Base-by-base conservation (phyloP, 805 yeast species). In the Metschnikowia similis region DNA sequence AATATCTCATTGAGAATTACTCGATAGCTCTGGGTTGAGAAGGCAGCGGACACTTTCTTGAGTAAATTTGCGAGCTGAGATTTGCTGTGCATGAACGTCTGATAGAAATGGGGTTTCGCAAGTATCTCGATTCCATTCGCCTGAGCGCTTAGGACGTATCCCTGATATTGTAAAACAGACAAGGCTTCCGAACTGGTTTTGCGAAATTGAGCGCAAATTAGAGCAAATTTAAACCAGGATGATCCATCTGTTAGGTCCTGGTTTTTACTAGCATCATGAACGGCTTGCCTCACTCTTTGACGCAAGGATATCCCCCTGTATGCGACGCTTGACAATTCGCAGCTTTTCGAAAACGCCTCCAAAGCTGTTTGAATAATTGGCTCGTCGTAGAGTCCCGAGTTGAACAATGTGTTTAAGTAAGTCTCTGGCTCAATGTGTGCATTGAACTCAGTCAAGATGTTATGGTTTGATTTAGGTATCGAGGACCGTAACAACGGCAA, bases 181-280 rank as follows among this genome's bases (percentile, higher is more conserved):
- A 88, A 71, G 0, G 85, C 75, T 58, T 87, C 94, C 50, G 77
- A 75, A 16, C 82, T 72, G 42, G 76, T 75, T 51, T 79, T 84
- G 51, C 77, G 78, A 47, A 87, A 72, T 59, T 90, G 96, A 49
- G 78, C 80, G 61, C 96, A 84, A 27, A 90, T 71, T 2, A 87
- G 75, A 50, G 83, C 85, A 50, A 91, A 77, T 52, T 84, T 81
- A 32, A 78, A 71, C 87, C 96, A 84, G 57, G 83, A 83, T 30
- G 75, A 75, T 43, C 71, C 71, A 2, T 68, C 65, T 34, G 67
- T 63, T 39, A 66, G 67, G 30, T 66, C 66, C 32, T 56, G 44
- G 16, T 54, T 47, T 42, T 55, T 26, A 41, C 58, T 55, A 16
- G 52, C 44, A 8, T 41, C 28, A 13, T 41, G 34, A 2, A 57